Base-by-base conservation (phyloP, 164 flowering plant species). In the Akebia trifoliata region DNA sequence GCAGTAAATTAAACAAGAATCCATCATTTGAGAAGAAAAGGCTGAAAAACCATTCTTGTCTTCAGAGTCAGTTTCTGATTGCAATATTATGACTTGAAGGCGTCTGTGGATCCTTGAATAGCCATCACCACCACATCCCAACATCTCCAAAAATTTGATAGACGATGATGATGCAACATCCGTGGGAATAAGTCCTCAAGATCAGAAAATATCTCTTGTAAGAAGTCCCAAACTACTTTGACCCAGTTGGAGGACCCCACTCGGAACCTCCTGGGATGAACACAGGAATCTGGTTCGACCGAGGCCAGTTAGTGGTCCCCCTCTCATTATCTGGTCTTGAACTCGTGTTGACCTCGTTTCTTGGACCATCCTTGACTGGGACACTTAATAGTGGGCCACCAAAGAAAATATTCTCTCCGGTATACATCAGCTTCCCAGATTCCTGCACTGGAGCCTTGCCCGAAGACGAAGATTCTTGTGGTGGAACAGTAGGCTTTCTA, bases 351-450 rank as follows among this genome's bases (percentile, higher is more conserved):
- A 53, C 62, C 35, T 75, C 85, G 46, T 60, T 68, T 67, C 73
- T 84, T 50, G 60, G 22, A 44, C 63, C 59, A 37, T 84, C 83
- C 48, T 70, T 73, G 7, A 25, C 50, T 2, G 86, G 77, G 8
- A 61, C 77, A 46, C 77, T 77, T 67, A 89, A 65, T 43, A 84
- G 82, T 1, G 99, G 97, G 5, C 97, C 97, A 12, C 97, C 97
- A 59, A 84, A 93, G 82, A 90, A 93, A 47, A 93, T 90, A 14
- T 90, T 84, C 22, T 87, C 84, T 32, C 91, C 97, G 0, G 86
- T 78, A 69, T 84, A 81, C 72, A 69, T 72, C 34, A 89, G 78
- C 53, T 79, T 85, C 63, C 84, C 90, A 2, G 87, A 60, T 52
- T 79, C 82, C 64, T 65, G 77, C 12, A 47, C 38, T 24, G 75